Conservation (phyloP, 768 basidiomycete genomes). For the Crucibulum laeve region DNA sequence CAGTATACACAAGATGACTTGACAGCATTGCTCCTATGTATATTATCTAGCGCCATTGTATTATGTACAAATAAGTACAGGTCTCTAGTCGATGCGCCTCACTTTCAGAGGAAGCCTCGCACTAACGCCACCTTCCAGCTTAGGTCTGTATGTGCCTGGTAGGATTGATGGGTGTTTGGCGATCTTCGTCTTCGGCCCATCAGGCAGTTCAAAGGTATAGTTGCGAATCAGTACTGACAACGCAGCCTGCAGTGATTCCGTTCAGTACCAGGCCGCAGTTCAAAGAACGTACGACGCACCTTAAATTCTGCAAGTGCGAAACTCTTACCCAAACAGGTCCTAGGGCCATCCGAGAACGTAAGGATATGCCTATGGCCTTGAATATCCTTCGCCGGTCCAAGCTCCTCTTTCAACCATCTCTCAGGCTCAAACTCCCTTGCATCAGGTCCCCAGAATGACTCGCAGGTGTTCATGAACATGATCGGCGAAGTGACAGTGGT, state of each 20-base stretch:
- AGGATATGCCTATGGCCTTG: constrained; percentile 47
- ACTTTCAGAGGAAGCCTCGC: not conserved
- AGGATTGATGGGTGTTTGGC: constrained; percentile 10
- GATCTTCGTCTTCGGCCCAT: constrained; percentile 21
- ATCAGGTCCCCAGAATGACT: constrained; percentile 56
- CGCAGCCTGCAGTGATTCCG: constrained; percentile 7
- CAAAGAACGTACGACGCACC: constrained; percentile 14
- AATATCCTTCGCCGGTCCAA: constrained; percentile 29
- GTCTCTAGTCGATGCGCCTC: not conserved
- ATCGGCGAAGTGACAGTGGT: constrained; percentile 40
- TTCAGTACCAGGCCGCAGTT: not conserved
- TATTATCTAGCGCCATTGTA: no score
- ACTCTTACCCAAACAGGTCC: constrained; percentile 42
- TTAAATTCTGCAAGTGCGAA: constrained; percentile 46
- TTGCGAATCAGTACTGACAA: constrained; percentile 25
- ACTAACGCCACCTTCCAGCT: constrained; percentile 7
- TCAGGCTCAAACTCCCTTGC: constrained; percentile 58
- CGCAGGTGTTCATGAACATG: constrained; percentile 42
- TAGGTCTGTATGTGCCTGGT: constrained; percentile 8
- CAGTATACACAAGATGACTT: no score
- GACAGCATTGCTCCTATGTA: no score
- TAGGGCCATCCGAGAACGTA: constrained; percentile 48
- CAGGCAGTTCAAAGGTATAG: constrained; percentile 18
- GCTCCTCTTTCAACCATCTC: constrained; percentile 48
- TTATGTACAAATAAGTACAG: no score